Evolutionary conservation across 441 rosid genomes (phyloP), one percentile per base, ranked within the genome.

Genomic region (Adansonia rubrostipa): DNA sequence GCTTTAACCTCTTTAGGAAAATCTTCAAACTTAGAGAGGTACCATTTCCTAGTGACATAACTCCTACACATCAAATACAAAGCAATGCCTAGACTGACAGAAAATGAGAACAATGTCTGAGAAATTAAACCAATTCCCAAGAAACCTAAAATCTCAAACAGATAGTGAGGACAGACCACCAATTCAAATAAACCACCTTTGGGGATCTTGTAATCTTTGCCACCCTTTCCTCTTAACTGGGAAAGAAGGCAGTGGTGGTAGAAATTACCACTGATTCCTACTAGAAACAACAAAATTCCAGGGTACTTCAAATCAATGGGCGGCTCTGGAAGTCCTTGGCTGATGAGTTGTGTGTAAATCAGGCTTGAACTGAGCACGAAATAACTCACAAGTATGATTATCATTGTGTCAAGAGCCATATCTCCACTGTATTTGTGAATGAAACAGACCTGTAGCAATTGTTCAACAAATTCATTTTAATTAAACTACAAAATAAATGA

Each of bases 211-310:
- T 93, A 93, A 48, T 86, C 88, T 69, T 85, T 84, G 13, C 69
- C 81, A n/a, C 70, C 85, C 9, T 78, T 77, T 75, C 61, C 77
- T 82, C 97, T 89, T 3, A 91, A 79, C 61, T 80, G 84, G 76
- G 97, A 91, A 3, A 95, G 86, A 44, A 93, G 83, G 67, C 17
- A 73, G 78, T 93, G 99, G 84, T 92, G 97, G 85, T 95, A 92
- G 50, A 95, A 85, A 82, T 92, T 92, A 5, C 97, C 97, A 40
- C 42, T 61, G 6, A 90, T 85, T 19, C 97, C 96, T 28, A 90
- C 15, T 9, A 85, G 68, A 75, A 91, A 90, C 48, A 93, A 22
- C 7, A 74, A 28, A 7, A 82, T 10, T 13, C 98, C 96, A 0
- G 75, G 48, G 79, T 79, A 80, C 78, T 78, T 85, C 60, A 89